Evolutionary conservation across 2,329 filamentous ascomycete species (phyloP), one percentile per base, ranked within the genome.

Genomic region (Thelonectria rubi): DNA sequence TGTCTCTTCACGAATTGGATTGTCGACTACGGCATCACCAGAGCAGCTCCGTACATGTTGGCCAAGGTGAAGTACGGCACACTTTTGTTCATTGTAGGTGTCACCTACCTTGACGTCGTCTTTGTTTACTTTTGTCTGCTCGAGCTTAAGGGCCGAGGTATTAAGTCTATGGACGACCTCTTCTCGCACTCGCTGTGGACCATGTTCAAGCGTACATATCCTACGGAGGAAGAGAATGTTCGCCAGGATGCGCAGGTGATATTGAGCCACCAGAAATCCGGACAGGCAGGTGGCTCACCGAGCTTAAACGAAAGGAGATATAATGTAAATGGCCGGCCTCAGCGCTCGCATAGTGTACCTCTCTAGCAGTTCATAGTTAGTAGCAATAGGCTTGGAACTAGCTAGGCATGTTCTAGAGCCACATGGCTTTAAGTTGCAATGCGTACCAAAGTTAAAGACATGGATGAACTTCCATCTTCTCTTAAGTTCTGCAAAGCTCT

Each of bases 1-100:
- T 63, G 64, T 57, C 53, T 68, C 53, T 57, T 55, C 39, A 58
- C 58, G n/a, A 65, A 69, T 47, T 69, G 65, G 55, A 58, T 68
- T 26, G 55, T 60, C 54, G 57, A 69, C 51, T 69, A 66, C 34
- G 65, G 56, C 26, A 63, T 61, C 55, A 62, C 60, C 18, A 50
- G 58, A 3, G 64, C 64, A 6, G 58, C 65, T 1, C 67, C 67
- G 3, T 60, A 66, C 60, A 69, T 69, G 67, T 55, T 69, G 3
- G 60, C 57, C 20, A 57, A 60, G 8, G 50, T 58, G 47, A 43
- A 56, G 21, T 60, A 68, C 21, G 65, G 67, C 1, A 57, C 67
- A 1, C 68, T 68, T 34, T 60, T 66, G 20, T 68, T 67, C 58
- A 68, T 69, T 24, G 54, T 48, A 9, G 42, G 62, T 5, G 51